A percentile compares a stretch with the other conserved stretches of the same genome.
Evolutionary conservation across 2,329 filamentous ascomycete species (phyloP).

Genomic region (Ceratocystis destructans): DNA sequence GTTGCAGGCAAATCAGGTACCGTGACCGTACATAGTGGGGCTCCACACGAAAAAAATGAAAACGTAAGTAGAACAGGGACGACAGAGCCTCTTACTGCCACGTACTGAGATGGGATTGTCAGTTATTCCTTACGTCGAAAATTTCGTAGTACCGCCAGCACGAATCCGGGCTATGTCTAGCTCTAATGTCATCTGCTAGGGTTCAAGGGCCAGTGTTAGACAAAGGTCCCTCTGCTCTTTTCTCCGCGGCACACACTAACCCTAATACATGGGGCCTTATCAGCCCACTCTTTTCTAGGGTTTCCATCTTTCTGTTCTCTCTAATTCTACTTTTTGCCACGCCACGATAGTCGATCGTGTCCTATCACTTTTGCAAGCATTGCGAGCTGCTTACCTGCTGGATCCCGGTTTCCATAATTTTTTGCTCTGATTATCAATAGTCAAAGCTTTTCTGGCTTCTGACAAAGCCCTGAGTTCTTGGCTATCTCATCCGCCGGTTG

Average conservation of each 20-base stretch:
- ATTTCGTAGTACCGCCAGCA: neutral
- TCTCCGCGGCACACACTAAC: neutral
- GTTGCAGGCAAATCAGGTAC: constrained; percentile 4
- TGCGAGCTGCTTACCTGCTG: too few relatives aligned
- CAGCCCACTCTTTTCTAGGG: neutral
- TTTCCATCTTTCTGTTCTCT: neutral
- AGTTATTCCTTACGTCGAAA: too few relatives aligned
- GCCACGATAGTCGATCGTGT: neutral
- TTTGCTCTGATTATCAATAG: neutral
- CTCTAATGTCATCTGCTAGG: neutral
- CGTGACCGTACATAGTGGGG: neutral
- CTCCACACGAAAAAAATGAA: neutral
- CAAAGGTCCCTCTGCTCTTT: neutral
- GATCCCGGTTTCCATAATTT: neutral
- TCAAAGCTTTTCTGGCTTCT: neutral
- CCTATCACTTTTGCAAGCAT: neutral
- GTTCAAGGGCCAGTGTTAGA: neutral
- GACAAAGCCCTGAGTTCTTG: neutral
- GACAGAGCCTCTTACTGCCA: too few relatives aligned
- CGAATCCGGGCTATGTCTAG: neutral
- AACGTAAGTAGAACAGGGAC: neutral
- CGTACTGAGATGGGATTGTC: too few relatives aligned
- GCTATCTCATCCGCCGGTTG: neutral
- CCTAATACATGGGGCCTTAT: too few relatives aligned
- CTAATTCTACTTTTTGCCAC: neutral